Evolutionary conservation across 2,329 filamentous ascomycete genomes (phyloP), one percentile per base, ranked within the genome.

Genomic region (Fusarium verrucosum): DNA sequence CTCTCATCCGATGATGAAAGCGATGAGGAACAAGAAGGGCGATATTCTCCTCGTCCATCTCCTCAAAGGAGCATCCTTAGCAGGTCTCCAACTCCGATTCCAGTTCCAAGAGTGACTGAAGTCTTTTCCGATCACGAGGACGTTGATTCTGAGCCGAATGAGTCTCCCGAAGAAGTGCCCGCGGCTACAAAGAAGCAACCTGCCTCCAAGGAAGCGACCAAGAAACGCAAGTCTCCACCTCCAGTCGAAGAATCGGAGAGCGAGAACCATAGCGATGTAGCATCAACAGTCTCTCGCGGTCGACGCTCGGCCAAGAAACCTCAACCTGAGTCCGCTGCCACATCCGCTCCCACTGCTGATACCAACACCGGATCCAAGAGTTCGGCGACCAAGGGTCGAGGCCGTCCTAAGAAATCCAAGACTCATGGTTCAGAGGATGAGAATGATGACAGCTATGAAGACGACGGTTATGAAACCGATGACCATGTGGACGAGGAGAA

Each of bases 381-480:
- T 13, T 43, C 49, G 16, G 43, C 13, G 2, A 43, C 47, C 3
- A 25, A 38, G 35, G 43, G 51, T 17, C 40, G 59, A 46, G 30
- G 10, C 2, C 49, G 49, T 8, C 10, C n/a, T 7, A 68, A 43
- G 28, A 59, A 53, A 28, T 5, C 40, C 7, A 30, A 23, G 19
- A 44, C 25, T 17, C 10, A 26, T 33, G 38, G 36, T 6, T 22
- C n/a, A 11, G 23, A 4, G 1, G 22, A 20, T 2, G 53, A 68
- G 0, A 14, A 54, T 2, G 65, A 62, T 8, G 46, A 40, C 4
- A 49, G 62, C 2, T 63, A 58, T 11, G 62, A 66, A 16, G 49
- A 56, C 1, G 52, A 53, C 8, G 62, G 41, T 0, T 40, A 50
- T 0, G 47, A 56, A 3, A 52, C 36, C 2, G 50, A 62, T 1